A percentile compares a stretch with the other conserved stretches of the same genome.
phyloP scores from a whole-genome alignment of 2,329 filamentous ascomycete genomes.

The Didymella pinodella region DNA sequence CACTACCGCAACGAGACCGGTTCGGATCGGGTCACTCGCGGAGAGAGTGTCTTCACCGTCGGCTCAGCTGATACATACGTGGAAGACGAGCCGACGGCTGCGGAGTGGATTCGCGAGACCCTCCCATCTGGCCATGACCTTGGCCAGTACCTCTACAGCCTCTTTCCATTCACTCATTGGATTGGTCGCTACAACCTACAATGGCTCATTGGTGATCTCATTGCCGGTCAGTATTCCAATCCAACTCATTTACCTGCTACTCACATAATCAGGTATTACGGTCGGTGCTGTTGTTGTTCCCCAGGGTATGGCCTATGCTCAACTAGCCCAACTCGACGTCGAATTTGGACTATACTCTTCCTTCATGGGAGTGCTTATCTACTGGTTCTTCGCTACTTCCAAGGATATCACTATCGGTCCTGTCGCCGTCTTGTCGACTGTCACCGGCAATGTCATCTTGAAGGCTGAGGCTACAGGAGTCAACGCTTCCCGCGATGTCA shows the following conservation, averaged over 20 bases:
- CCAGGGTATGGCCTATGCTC: slow-evolving; percentile 94
- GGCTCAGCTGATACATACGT: slow-evolving; percentile 78
- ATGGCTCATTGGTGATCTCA: slow-evolving; percentile 88
- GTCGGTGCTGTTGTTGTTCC: slow-evolving; percentile 87
- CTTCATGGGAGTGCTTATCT: slow-evolving; percentile 93
- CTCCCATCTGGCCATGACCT: slow-evolving; percentile 66
- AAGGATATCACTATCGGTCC: slow-evolving; percentile 99
- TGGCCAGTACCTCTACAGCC: slow-evolving; percentile 67
- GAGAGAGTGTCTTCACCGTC: slow-evolving; percentile 80
- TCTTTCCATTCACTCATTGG: slow-evolving; percentile 94
- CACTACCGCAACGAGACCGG: slow-evolving; percentile 68
- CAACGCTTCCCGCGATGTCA: slow-evolving; percentile 54
- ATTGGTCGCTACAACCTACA: slow-evolving; percentile 85
- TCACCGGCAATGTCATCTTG: slow-evolving; percentile 80
- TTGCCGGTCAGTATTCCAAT: slow-evolving; percentile 73
- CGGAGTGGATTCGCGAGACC: slow-evolving; percentile 74
- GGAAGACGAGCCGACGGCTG: slow-evolving; percentile 78
- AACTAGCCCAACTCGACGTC: slow-evolving; percentile 76
- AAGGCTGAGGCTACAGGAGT: slow-evolving; percentile 60
- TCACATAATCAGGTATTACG: slow-evolving; percentile 64
- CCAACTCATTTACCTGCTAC: not conserved
- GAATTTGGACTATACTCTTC: slow-evolving; percentile 93
- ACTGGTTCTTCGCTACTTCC: slow-evolving; percentile 98
- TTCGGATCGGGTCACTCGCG: slow-evolving; percentile 71
- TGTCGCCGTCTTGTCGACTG: slow-evolving; percentile 91